These are phyloP conservation scores for Chalciporus piperatus DNA, from an alignment of 768 basidiomycete species.

Conservation along the genomic window DNA sequence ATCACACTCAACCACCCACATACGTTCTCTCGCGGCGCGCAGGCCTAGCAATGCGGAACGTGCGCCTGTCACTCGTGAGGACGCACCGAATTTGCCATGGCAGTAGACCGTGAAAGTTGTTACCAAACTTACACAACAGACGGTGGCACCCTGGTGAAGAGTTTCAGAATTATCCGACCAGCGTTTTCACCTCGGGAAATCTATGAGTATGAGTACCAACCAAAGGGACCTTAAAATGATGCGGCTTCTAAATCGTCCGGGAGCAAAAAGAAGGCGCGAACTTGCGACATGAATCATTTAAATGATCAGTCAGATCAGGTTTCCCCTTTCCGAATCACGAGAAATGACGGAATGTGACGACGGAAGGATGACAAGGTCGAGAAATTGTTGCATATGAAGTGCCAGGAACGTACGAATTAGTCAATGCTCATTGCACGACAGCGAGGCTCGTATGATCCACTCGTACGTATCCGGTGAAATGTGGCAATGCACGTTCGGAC, in stretches of 20 bases:
- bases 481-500: constrained; percentile 5
- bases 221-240: not conserved
- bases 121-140: not conserved
- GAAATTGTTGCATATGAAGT: not conserved
- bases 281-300: not conserved
- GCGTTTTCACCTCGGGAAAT: constrained; percentile 9
- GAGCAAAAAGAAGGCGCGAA: not conserved
- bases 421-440: not conserved
- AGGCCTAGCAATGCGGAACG: not conserved
- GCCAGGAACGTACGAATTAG: constrained; percentile 12
- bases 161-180: constrained; percentile 14
- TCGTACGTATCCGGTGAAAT: not conserved
- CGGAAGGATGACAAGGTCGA: not conserved
- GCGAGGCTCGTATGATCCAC: not conserved
- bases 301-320: constrained; percentile 13
- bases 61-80: not conserved
- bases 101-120: constrained; percentile 6
- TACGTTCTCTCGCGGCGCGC: not conserved
- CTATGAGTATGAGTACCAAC: not conserved
- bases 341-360: constrained; percentile 23
- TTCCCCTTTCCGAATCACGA: not conserved
- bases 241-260: constrained; percentile 12
- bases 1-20: not conserved
- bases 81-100: constrained; percentile 2
- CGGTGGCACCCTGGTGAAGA: no score